A percentile compares a stretch with the other conserved stretches of the same genome.
Conservation (phyloP, 306 rosid genomes). For the Vigna unguiculata region DNA sequence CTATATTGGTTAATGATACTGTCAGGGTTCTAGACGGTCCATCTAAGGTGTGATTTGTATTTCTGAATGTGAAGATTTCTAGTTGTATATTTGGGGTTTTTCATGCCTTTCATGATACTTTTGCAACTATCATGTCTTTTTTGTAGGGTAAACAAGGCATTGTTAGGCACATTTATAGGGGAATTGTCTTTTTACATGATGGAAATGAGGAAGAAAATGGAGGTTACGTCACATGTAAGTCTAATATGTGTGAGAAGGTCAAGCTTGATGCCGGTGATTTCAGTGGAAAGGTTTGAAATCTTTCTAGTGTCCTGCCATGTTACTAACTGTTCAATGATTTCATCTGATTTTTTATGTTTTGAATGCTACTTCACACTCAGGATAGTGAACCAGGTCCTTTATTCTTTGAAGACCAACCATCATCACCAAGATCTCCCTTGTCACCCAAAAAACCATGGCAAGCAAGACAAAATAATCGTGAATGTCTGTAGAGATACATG, state of each 20-base stretch:
- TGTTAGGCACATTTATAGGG: constrained; percentile 80
- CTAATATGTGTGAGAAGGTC: constrained; percentile 84
- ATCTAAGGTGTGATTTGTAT: constrained; percentile 62
- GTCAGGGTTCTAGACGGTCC: constrained; percentile 81
- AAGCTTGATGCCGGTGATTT: constrained; percentile 58
- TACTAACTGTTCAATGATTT: constrained; percentile 17
- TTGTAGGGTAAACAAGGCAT: constrained; percentile 90
- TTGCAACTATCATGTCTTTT: constrained; percentile 40
- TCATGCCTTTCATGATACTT: constrained; percentile 30
- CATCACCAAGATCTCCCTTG: constrained; percentile 89
- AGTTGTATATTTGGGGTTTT: constrained; percentile 18
- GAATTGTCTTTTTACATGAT: constrained; percentile 72
- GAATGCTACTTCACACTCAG: constrained; percentile 56
- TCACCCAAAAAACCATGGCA: constrained; percentile 88
- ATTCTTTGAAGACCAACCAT: constrained; percentile 68
- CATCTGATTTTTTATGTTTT: constrained; percentile 25
- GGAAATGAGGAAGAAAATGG: constrained; percentile 73
- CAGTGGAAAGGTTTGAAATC: constrained; percentile 71
- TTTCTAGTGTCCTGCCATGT: constrained; percentile 11
- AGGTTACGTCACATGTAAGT: constrained; percentile 80
- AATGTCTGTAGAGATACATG: constrained; percentile 59
- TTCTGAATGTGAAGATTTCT: neutral
- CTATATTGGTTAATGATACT: constrained; percentile 71
- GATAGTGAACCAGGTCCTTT: constrained; percentile 62
- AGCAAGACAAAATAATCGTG: constrained; percentile 64